Evolutionary conservation across 352 stramenopile species (phyloP).

Genomic region (Phytophthora pluvialis): DNA sequence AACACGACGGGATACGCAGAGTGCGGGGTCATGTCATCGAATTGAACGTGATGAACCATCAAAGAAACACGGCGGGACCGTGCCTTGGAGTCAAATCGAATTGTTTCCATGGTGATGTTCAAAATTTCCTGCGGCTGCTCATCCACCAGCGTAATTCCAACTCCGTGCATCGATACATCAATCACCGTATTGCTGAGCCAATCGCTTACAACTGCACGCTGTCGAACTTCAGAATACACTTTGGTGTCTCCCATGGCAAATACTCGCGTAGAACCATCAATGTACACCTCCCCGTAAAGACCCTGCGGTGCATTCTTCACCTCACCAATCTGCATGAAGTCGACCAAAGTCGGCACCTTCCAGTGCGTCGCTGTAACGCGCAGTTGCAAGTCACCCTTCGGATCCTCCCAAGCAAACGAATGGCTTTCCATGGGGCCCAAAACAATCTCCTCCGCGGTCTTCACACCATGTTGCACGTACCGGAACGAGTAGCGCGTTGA

Average conservation of each 20-base stretch:
- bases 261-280: conserved; percentile 81
- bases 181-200: conserved; percentile 81
- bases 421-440: conserved; percentile 74
- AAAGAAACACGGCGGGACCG: conserved; percentile 59
- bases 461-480: conserved; percentile 73
- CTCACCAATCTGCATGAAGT: conserved; percentile 79
- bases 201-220: conserved; percentile 64
- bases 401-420: conserved; percentile 86
- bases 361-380: conserved; percentile 66
- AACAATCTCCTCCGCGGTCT: conserved; percentile 69
- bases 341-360: conserved; percentile 74
- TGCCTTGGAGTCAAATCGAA: conserved; percentile 64
- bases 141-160: conserved; percentile 86
- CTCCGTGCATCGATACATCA: conserved; percentile 73
- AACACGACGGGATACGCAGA: conserved; percentile 81
- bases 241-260: conserved; percentile 80
- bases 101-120: conserved; percentile 90
- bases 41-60: conserved; percentile 83
- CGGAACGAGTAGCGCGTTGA: conserved; percentile 73
- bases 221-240: conserved; percentile 62
- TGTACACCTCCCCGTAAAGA: conserved; percentile 86
- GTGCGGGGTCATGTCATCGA: conserved; percentile 85
- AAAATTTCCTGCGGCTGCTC: conserved; percentile 75
- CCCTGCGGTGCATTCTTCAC: conserved; percentile 59
- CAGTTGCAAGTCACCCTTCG: conserved; percentile 60